Evolutionary conservation across 371 early-diverging fungal species (phyloP), one percentile per base, ranked within the genome.

Genomic region (Mucor racemosus): DNA sequence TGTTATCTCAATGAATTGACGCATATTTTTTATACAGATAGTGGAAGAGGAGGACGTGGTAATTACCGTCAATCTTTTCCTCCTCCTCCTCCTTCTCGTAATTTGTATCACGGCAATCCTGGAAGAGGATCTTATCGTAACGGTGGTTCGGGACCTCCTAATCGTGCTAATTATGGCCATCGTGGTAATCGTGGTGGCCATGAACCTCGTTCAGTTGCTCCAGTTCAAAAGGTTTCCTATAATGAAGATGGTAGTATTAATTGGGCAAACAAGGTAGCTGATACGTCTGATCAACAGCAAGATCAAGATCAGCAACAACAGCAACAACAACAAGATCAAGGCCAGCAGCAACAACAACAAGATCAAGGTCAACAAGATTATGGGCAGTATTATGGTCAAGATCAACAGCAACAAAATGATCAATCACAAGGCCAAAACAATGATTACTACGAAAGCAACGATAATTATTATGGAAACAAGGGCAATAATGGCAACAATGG

Each of bases 211-310:
- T 35, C 57, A n/a, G 31, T 11, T 36, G 9, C 11, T 5, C 57
- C 57, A 4, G 57, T 36, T 36, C 34, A 57, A 9, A 58, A 58
- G 6, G 5, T 58, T n/a, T 21, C 40, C 10, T 66, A 66, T 15
- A 66, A 60, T 21, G 7, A 42, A 3, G 66, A 66, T 21, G 66
- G 66, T 31, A 60, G 66, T 19, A 66, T 66, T 15, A 55, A 66
- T 8, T 67, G 62, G 62, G 34, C 42, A 1, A 56, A 41, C 26
- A 56, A 64, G n/a, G n/a, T 40, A 46, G 19, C 40, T 17, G 39
- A 21, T 53, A 31, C 15, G 0, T 38, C n/a, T 17, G 21, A 58
- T 13, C 58, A 58, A 40, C 39, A 36, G 17, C 39, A 58, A 39
- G 38, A 39, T 15, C 19, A 38, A 19, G 21, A 19, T n/a, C n/a